phyloP scores from a whole-genome alignment of 177 flowering plant genomes.

The Telopea speciosissima region DNA sequence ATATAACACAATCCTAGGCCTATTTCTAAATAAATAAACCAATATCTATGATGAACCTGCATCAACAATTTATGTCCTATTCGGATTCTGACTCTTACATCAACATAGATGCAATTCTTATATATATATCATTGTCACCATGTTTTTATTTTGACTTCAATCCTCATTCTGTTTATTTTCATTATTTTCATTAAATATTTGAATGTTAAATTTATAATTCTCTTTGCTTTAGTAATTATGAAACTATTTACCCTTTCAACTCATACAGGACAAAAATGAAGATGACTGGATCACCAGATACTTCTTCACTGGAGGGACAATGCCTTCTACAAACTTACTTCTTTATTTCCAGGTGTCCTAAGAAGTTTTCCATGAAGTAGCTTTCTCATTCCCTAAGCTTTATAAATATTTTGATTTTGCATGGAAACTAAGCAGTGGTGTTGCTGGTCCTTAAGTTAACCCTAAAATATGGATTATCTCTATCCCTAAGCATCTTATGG shows the following conservation, averaged over 20 bases:
- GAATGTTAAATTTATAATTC: neutral
- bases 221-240: neutral
- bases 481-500: neutral
- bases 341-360: constrained; percentile 81
- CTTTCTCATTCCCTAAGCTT: neutral
- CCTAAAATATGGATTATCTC: neutral
- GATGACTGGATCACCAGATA: constrained; percentile 96
- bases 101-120: neutral
- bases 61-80: too few species aligned
- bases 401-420: too few species aligned
- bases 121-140: neutral
- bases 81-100: neutral
- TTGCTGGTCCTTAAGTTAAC: neutral
- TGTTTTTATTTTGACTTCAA: neutral
- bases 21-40: too few species aligned
- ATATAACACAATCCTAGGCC: too few species aligned
- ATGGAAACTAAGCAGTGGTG: too few species aligned
- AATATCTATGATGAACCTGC: too few species aligned
- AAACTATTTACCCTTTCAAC: neutral
- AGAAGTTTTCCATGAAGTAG: neutral
- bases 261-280: constrained; percentile 68
- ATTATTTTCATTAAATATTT: too few species aligned
- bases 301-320: constrained; percentile 90
- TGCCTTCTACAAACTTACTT: constrained; percentile 85
- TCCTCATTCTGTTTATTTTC: neutral